Evolutionary conservation across 805 yeast species (phyloP), one percentile per base, ranked within the genome.

Genomic region (Candida parachauliodes): DNA sequence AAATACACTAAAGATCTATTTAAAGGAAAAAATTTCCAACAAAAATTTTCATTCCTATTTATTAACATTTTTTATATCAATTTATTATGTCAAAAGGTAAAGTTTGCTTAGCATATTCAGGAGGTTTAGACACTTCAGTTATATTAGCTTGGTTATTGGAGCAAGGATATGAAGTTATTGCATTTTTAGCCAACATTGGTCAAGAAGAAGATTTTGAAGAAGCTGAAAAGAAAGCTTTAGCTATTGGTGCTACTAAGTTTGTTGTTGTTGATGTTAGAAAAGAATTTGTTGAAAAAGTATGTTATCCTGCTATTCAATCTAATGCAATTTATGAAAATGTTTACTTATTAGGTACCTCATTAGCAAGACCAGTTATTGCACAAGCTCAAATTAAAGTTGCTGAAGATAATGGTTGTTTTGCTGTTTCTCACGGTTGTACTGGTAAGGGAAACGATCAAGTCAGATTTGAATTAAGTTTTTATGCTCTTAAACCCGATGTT

Each of bases 381-480:
- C 82, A 89, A 70, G 98, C 98, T 36, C 98, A 93, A 72, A 93
- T 93, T 62, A 77, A 84, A 57, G 97, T 88, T 48, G 99, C 99
- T 46, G 94, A 88, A 71, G 77, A 85, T 56, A 94, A 93, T 67
- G 97, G 97, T 48, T 93, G 98, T 76, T 88, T 91, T 55, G 98
- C 98, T 37, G 98, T 93, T 34, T 81, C 96, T 34, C 99, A 93
- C 67, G 99, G 99, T 48, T 93, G 98, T 73, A 93, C 99, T 51
- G 99, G 99, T 72, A 93, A 93, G 74, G 99, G 99, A 72, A 93
- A 93, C 64, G 99, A 93, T 68, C 98, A 93, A 73, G 97, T 93
- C 49, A 84, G 99, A 70, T 93, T 93, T 63, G 99, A 93, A 72
- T 75, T 93, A 45, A 83, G 95, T 7, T 93, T 93, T 77, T 93